Conservation (phyloP, 495 filamentous ascomycete species). For the Astrothelium subdiscretum region DNA sequence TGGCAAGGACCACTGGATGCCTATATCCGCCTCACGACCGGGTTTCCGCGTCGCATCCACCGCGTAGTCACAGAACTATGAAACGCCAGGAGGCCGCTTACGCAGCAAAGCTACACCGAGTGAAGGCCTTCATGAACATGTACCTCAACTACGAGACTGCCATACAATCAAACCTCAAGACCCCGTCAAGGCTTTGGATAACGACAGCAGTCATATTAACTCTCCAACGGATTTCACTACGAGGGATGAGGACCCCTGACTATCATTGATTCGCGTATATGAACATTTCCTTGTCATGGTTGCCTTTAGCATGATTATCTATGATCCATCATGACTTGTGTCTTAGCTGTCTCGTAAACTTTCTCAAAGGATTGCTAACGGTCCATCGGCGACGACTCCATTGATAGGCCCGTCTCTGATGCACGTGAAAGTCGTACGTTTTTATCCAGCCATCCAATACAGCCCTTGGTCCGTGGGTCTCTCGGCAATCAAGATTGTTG, state of each 20-base stretch:
- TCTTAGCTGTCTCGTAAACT: neutral
- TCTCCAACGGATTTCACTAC: neutral
- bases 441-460: slow-evolving; percentile 1
- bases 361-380: neutral
- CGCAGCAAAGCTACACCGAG: neutral
- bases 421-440: slow-evolving; percentile 2
- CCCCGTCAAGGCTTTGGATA: no score
- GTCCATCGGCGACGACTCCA: neutral
- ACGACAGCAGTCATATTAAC: no score
- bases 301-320: neutral
- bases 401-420: neutral
- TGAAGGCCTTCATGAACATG: no score
- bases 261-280: neutral
- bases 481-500: neutral
- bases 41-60: neutral
- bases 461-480: neutral
- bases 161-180: no score
- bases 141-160: no score
- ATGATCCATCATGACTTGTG: neutral
- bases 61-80: neutral
- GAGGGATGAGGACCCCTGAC: neutral
- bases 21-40: neutral
- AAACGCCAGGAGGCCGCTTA: neutral
- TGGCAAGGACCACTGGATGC: neutral
- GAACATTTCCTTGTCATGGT: neutral